Percentiles rank a stretch among this genome's conserved stretches.
These are phyloP conservation scores for Chrysosporium queenslandicum DNA, from an alignment of 2,329 filamentous ascomycete species.

Conservation along the genomic window DNA sequence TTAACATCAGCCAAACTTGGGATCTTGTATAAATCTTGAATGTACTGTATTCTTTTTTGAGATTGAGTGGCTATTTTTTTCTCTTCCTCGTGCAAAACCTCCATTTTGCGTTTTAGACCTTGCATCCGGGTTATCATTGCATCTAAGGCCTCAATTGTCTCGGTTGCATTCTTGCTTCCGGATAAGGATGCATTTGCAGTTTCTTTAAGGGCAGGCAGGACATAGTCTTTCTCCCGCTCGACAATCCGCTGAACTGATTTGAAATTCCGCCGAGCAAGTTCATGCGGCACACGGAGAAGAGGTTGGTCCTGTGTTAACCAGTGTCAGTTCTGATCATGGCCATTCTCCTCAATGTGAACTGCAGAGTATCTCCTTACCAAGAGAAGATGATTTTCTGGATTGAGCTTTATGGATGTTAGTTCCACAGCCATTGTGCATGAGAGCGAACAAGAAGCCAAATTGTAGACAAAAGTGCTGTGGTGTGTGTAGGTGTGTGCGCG, in stretches of 20 bases:
- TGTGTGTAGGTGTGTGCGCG: neutral
- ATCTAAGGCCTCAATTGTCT: constrained; percentile 73
- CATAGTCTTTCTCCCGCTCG: constrained; percentile 40
- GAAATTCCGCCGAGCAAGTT: constrained; percentile 89
- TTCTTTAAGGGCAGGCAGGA: constrained; percentile 42
- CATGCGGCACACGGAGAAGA: constrained; percentile 81
- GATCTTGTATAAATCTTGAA: constrained; percentile 71
- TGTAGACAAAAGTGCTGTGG: neutral
- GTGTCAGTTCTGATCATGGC: neutral
- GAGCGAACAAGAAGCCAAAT: neutral
- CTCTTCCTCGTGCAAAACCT: constrained; percentile 68
- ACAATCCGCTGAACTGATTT: constrained; percentile 54
- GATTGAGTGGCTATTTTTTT: constrained; percentile 63
- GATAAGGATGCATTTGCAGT: constrained; percentile 54
- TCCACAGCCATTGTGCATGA: constrained; percentile 32
- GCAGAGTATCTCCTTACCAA: constrained; percentile 31
- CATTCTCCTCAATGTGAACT: constrained; percentile 10
- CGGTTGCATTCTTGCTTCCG: constrained; percentile 52
- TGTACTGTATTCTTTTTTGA: constrained; percentile 65
- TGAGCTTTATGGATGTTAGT: constrained; percentile 40
- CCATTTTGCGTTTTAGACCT: constrained; percentile 77
- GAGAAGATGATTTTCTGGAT: constrained; percentile 42
- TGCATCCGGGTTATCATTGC: constrained; percentile 77
- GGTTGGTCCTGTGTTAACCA: constrained; percentile 64
- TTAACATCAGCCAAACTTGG: constrained; percentile 78